Base-by-base conservation (phyloP, 495 filamentous ascomycete species). In the Trichoderma virens region DNA sequence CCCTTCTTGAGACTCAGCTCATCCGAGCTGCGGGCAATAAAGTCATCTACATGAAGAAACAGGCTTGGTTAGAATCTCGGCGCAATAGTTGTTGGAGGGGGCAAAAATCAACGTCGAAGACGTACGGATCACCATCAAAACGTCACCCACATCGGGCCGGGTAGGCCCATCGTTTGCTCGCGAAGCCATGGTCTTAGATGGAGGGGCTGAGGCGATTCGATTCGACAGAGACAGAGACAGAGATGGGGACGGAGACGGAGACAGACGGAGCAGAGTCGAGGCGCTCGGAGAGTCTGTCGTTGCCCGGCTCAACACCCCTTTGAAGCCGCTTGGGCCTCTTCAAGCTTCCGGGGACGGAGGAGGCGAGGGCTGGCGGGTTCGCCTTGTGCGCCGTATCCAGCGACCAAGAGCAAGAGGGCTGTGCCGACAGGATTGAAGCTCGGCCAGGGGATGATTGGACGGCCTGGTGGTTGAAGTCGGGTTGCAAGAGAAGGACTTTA, bases 1-100 rank as follows among this genome's bases (percentile, higher is more conserved):
- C 92, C 92, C 67, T 92, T 94, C 38, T 82, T 78, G 69, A 99
- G 79, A 67, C 82, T 94, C 69, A 99, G 83, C 78, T 99, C 95
- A 76, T 99, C 95, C 54, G 88, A 86, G 73, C 91, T 93, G 64
- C 93, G 87, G 62, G 93, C 90, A 68, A 84, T 78, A 75, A 98
- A 98, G 75, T 96, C 92, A 79, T 98, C 82, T 85, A 63, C n/a
- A 65, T 28, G 6, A 8, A 34, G 59, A 30, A 28, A 35, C 41
- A 70, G 30, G 18, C 68, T 60, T 51, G 67, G 67, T 69, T 31
- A 70, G 67, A 62, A 9, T 30, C 43, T 23, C 18, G 45, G 30
- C 14, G 43, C 65, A 51, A 31, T 23, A 34, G 61, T 34, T 47
- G 9, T 30, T 30, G 30, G 6, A 32, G 3, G 32, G 16, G 13